Evolutionary conservation across 139 green algal species (phyloP).

Genomic region (Chlorella vulgaris): DNA sequence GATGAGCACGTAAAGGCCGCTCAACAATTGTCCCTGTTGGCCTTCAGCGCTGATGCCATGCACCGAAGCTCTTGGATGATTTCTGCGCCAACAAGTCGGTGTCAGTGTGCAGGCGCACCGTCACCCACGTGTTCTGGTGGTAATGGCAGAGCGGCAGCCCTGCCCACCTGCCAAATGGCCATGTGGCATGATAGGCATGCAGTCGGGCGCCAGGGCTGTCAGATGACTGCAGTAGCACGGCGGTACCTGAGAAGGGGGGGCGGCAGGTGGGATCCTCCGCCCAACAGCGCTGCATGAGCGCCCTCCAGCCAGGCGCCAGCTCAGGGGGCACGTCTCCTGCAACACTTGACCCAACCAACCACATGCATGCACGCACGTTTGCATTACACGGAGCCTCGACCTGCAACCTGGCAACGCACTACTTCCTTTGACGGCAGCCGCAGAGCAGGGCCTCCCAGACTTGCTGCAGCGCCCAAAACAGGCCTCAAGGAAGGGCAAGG

Average conservation of each 20-base stretch:
- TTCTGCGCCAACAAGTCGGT: neutral
- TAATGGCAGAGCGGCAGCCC: neutral
- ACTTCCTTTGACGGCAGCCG: neutral
- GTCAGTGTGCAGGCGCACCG: neutral
- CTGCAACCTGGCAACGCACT: too few species aligned
- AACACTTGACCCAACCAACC: too few species aligned
- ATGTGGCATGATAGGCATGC: neutral
- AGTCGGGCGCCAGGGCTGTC: too few species aligned
- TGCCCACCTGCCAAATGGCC: too few species aligned
- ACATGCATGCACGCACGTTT: too few species aligned
- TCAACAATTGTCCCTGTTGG: too few species aligned
- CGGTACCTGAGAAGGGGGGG: constrained; percentile 51
- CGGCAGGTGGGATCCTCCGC: constrained; percentile 41
- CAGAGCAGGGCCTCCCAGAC: neutral
- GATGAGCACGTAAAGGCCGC: too few species aligned
- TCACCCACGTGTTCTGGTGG: neutral
- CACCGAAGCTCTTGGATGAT: constrained; percentile 30
- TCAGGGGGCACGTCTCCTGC: constrained; percentile 38
- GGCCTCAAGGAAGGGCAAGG: neutral
- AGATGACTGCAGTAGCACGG: neutral
- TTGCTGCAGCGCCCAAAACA: neutral
- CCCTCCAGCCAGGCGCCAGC: constrained; percentile 60
- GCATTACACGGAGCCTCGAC: neutral
- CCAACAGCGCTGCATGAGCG: constrained; percentile 69
- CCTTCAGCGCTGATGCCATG: constrained; percentile 28